Evolutionary conservation across 768 basidiomycete species (phyloP), one percentile per base, ranked within the genome.

Genomic region (Lenzites betulinus): DNA sequence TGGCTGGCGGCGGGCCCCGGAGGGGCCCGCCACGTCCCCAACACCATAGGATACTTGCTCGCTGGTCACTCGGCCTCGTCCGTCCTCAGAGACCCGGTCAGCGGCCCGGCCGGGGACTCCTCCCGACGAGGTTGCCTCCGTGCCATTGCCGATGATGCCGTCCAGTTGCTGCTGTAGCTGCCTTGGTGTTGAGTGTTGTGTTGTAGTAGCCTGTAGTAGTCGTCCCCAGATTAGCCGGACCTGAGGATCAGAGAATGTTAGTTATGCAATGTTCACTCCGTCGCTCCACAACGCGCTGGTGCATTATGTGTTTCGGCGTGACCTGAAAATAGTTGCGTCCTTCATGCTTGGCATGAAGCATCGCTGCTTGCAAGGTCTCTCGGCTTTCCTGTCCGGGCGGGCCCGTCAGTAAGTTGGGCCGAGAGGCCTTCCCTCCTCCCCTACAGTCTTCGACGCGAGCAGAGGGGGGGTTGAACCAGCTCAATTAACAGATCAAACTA

Each of bases 141-240:
- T 16, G 47, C 47, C 36, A 5, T 2, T 26, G 3, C 23, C 36
- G 23, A 22, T 20, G 18, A 11, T 57, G 36, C 47, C 47, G 35
- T 41, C 35, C 33, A 12, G 46, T 26, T 57, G 55, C 47, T 49
- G 55, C 47, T 18, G 55, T 57, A 57, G 55, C 55, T 57, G 55
- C 55, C 47, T 28, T 18, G 23, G 11, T 23, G 1, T 26, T 5
- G 23, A 18, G 5, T 36, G 25, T n/a, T 23, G 5, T 28, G 35
- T 48, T 11, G 44, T 48, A 9, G 54, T 56, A 38, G 54, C 54
- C 7, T 12, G 20, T 18, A 2, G 16, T 33, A 39, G 23, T 39
- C 46, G 35, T 35, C 48, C 28, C 18, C 20, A 56, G 54, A 22
- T 18, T 38, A 25, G 54, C 54, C 12, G 39, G 36, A 48, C 54